Base-by-base conservation (phyloP, 176 grass and related monocot species). In the Ensete glaucum region DNA sequence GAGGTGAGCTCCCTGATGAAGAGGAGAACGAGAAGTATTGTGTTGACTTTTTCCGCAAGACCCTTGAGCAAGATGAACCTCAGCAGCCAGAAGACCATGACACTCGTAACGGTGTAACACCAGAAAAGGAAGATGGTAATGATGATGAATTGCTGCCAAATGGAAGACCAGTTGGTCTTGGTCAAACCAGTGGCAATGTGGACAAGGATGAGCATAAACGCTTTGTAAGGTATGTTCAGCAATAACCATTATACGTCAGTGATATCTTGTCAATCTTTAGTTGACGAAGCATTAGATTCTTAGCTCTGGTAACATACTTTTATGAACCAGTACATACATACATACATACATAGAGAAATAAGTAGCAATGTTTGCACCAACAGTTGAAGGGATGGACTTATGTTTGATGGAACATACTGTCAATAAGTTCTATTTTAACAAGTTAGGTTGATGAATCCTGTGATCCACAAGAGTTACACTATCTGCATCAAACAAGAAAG, bases 21-120 rank as follows among this genome's bases (percentile, higher is more conserved):
- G 90, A 99, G 78, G 95, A 99, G 8, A 87, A 76, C 21, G 95
- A 99, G 83, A 94, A 89, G 70, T 99, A 94, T 77, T 99, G 95
- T 70, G 90, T 99, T 7, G 95, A 99, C 82, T 99, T 99, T 73
- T 99, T 99, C 86, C 82, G 81, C 53, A 98, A 98, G 81, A 81
- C 59, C 82, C 82, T 84, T 1, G 82, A 89, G 79, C 82, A 73
- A 60, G 80, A 85, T 17, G 82, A 82, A 62, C 71, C 80, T 22
- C 76, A 76, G 76, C 79, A 81, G 21, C 81, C 84, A 79, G 84
- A 91, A 66, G 56, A n/a, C 54, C 25, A 80, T 34, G 57, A 55
- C 53, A 53, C 54, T 55, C 66, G 15, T 78, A 64, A 67, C 59
- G 71, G 29, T 82, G 77, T 11, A 51, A 54, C 82, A 74, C 84